Conservation (phyloP, 495 filamentous ascomycete species). For the Tuber brumale region DNA sequence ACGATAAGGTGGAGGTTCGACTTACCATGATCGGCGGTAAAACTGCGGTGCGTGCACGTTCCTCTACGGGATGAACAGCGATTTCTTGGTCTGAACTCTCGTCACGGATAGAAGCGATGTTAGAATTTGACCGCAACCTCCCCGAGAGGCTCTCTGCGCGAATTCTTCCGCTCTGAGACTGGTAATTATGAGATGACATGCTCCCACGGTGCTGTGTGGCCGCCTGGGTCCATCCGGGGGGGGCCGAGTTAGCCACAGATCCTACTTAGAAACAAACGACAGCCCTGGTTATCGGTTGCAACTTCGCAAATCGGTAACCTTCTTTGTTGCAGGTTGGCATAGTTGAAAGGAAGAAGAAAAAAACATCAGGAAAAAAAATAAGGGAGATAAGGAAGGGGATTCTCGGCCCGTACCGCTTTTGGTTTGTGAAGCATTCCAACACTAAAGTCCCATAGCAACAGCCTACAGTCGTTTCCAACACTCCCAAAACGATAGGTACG, state of each 20-base stretch:
- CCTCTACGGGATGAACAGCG: constrained; percentile 69
- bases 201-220: constrained; percentile 57
- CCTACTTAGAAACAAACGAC: background rate
- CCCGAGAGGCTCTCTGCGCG: constrained; percentile 43
- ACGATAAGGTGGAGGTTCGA: constrained; percentile 23
- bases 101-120: constrained; percentile 49
- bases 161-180: constrained; percentile 46
- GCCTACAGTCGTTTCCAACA: constrained; percentile 84
- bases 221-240: constrained; percentile 40
- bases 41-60: constrained; percentile 69
- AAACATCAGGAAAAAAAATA: constrained; percentile 6
- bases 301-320: background rate
- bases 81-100: constrained; percentile 47
- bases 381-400: constrained; percentile 6
- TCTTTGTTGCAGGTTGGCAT: background rate
- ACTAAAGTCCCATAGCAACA: constrained; percentile 94
- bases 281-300: constrained; percentile 11
- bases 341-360: constrained; percentile 3
- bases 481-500: constrained; percentile 90
- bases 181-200: constrained; percentile 50
- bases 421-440: constrained; percentile 92
- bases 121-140: constrained; percentile 60
- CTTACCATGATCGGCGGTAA: constrained; percentile 87
- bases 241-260: constrained; percentile 35
- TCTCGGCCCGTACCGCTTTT: constrained; percentile 56